Base-by-base conservation (phyloP, 371 early-diverging fungal species). In the Lichtheimia hyalospora region DNA sequence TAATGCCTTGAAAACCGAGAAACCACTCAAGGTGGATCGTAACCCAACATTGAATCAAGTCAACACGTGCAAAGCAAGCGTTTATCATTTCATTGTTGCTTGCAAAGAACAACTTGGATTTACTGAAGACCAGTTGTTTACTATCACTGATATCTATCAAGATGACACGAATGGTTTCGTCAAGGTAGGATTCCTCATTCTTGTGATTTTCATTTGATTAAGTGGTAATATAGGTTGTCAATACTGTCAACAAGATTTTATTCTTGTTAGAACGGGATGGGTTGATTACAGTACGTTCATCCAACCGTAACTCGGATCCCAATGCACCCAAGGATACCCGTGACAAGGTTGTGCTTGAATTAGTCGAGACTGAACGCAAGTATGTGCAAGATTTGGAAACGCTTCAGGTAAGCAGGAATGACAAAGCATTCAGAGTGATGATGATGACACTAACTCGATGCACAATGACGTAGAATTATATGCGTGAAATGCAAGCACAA, bases 131-230 rank as follows among this genome's bases (percentile, higher is more conserved):
- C 89, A 94, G 60, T 70, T 92, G 34, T 94, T 96, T 62, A 84
- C 93, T 50, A 86, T 96, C 54, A 77, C 88, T 4, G 96, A 96
- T 52, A 73, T 96, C 24, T 94, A 90, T 67, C 89, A 90, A 66
- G 96, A 98, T 63, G 96, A 96, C 71, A 97, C 96, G 25, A 92
- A 92, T 67, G 93, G 92, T 27, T 93, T 96, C 70, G 90, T 96
- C 63, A 97, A 95, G 87, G 96, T 96, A 82, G 46, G 13, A 54
- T 40, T 12, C 3, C 2, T 8, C n/a, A 4, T 46, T 15, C 15
- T 46, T 46, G 3, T 46, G 46, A 43, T 7, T 27, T 20, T 48
- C 13, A 16, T 16, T 51, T 51, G 14, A 18, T 23, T 24, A 7
- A 34, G 46, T 34, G 15, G 52, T 51, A 3, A 40, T 54, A n/a